Conservation (phyloP, 495 filamentous ascomycete genomes). For the Neurospora terricola region DNA sequence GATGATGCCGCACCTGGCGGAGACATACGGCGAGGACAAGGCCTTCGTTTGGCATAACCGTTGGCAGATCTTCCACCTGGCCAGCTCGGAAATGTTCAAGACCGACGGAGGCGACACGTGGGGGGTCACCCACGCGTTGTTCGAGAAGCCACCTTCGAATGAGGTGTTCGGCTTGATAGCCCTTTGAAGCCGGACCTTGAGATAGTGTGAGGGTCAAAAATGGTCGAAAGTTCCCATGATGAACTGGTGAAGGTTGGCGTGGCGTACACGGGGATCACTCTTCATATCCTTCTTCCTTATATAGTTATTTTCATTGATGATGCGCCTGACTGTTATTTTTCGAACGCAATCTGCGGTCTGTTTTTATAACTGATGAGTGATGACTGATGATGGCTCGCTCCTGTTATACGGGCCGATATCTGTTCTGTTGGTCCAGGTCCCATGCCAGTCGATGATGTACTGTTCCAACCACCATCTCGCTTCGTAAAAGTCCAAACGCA, state of each 20-base stretch:
- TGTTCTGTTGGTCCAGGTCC: neutral
- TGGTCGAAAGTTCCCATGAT: neutral
- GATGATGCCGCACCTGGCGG: slow-evolving; percentile 48
- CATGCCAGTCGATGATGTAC: neutral
- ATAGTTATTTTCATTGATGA: neutral
- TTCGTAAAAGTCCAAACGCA: neutral
- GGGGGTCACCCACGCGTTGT: slow-evolving; percentile 54
- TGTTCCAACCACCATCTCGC: neutral
- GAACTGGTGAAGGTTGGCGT: neutral
- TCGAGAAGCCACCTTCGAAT: slow-evolving; percentile 33
- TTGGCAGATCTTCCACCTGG: slow-evolving; percentile 63
- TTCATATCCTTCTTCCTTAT: neutral
- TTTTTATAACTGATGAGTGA: neutral
- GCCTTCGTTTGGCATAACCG: slow-evolving; percentile 49
- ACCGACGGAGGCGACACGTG: slow-evolving; percentile 51
- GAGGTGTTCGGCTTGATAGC: neutral
- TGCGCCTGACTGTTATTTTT: neutral
- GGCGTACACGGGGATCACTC: neutral
- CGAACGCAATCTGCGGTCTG: neutral
- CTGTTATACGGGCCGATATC: neutral
- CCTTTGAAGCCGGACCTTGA: neutral
- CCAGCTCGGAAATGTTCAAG: slow-evolving; percentile 55
- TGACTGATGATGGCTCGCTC: neutral
- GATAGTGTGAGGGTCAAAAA: neutral
- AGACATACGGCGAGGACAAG: slow-evolving; percentile 49